Base-by-base conservation (phyloP, 2,329 filamentous ascomycete genomes). In the Fusarium keratoplasticum region DNA sequence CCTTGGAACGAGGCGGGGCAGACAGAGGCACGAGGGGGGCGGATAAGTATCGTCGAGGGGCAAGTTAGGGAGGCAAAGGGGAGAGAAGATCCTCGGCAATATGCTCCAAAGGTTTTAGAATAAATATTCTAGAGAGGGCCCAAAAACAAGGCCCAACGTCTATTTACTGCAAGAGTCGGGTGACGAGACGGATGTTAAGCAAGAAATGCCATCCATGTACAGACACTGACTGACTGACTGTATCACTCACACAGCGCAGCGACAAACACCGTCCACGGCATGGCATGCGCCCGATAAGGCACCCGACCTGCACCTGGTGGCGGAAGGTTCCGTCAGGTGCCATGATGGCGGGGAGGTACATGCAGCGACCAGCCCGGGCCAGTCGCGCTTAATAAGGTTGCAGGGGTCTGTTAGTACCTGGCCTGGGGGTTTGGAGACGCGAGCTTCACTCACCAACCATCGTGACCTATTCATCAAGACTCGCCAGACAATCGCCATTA, bases 231-330 rank as follows among this genome's bases (percentile, higher is more conserved):
- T 25, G 35, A 20, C 31, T 25, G 35, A 20, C 27, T 52, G 47
- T 31, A 35, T 61, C 57, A 50, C 33, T 66, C 38, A 74, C 11
- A 44, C 40, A 22, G 40, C 35, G 7, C 40, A 44, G 9, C 50
- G 27, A 27, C 31, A 47, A 40, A 47, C 59, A 44, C 35, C 4
- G n/a, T 59, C 69, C 69, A 58, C 52, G 55, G 52, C 42, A 67
- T 71, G 57, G 52, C 40, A 67, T 74, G 58, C 66, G 64, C 70
- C 73, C 58, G 65, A 77, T 74, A 75, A 75, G 68, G 73, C 71
- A 54, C 50, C 44, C 44, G 44, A 31, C 27, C 11, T 29, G 50
- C 50, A 18, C 18, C 50, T 54, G 50, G 50, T 31, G 64, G 62
- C 70, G 74, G 70, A 42, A 71, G 71, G 65, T 70, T 75, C 67